Base-by-base conservation (phyloP, 148 eudicot genomes). In the Heliamphora exappendiculata region DNA sequence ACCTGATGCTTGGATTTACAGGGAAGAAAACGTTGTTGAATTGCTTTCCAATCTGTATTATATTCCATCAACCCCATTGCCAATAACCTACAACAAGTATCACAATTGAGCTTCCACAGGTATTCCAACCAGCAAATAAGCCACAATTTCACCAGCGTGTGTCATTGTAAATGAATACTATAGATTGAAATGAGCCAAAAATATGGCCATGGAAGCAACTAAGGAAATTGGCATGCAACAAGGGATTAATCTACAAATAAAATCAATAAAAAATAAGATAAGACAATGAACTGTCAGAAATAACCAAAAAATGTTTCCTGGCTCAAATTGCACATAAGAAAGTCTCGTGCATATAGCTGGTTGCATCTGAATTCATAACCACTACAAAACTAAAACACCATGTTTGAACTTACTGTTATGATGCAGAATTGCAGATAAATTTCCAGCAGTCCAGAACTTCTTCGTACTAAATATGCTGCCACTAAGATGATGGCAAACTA, bases 1-100 rank as follows among this genome's bases (percentile, higher is more conserved):
- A 94, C 98, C 95, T 94, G 98, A 83, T 94, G 97, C 84, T 89
- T 91, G 29, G 93, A 83, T 87, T 94, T 94, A 84, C 97, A 94
- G 84, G 94, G 94, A 84, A 94, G 91, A 85, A 88, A 91, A 7
- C 97, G 86, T 63, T 90, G 91, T 55, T 89, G 94, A 81, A 94
- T 94, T 62, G 93, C 85, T 79, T 91, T 91, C 98, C 98, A 91
- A 76, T 94, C 93, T 67, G 90, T 86, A 80, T 94, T 94, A 82
- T 84, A 94, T 73, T 94, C 95, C 98, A 91, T 87, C 82, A 94
- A 80, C 59, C 98, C 98, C 93, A 85, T 55, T 0, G 98, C 94
- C 53, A 94, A 81, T 84, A 94, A 86, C 87, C 98, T 94, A 82
- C 77, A 86, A 80, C 62, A 75, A 62, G 47, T 26, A 51, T 31